Percentiles rank a stretch among this genome's conserved stretches.
These are phyloP conservation scores for Fusarium sp. DNA, from an alignment of 2,329 filamentous ascomycete genomes.

Conservation along the genomic window DNA sequence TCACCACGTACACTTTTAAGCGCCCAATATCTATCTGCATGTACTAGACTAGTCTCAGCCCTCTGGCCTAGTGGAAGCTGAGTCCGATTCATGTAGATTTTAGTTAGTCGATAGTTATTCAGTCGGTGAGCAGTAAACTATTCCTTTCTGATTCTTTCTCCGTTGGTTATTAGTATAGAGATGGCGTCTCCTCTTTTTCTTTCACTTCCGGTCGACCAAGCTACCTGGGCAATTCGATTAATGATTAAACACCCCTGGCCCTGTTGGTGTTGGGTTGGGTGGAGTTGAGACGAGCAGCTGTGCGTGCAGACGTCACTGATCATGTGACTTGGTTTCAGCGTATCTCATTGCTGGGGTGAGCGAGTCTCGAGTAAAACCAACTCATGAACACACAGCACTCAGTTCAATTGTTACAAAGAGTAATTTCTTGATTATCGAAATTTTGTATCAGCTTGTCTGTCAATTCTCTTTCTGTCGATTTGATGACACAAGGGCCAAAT, in stretches of 20 bases:
- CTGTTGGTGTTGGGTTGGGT: conserved; percentile 22
- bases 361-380: not conserved
- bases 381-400: not conserved
- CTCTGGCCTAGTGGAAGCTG: conserved; percentile 1
- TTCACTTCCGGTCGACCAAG: not conserved
- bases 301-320: conserved; percentile 37
- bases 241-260: conserved; percentile 4
- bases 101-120: not conserved
- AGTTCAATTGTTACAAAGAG: no score
- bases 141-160: not conserved
- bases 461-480: not conserved
- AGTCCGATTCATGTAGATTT: not conserved
- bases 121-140: conserved; percentile 10
- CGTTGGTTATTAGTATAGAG: not conserved
- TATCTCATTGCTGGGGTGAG: not conserved
- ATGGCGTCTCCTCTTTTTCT: not conserved
- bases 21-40: conserved; percentile 2
- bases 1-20: conserved; percentile 7
- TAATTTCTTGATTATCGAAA: not conserved
- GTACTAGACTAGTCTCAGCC: conserved; percentile 6
- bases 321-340: conserved; percentile 32
- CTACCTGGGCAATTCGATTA: not conserved
- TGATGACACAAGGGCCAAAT: not conserved
- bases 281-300: conserved; percentile 29
- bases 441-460: no score